phyloP scores from a whole-genome alignment of 305 asterid genomes.

The Fraxinus paxiana region DNA sequence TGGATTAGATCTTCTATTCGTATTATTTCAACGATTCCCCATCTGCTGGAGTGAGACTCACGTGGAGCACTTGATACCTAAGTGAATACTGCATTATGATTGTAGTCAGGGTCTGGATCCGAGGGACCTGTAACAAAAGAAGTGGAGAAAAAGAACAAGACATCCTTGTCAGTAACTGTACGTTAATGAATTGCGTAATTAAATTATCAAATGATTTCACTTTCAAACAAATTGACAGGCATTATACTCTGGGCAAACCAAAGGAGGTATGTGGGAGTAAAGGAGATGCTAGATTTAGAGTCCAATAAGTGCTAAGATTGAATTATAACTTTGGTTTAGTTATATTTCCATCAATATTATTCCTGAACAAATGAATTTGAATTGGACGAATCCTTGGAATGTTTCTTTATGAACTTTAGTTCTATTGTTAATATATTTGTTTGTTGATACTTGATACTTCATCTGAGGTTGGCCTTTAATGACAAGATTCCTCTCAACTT shows the following conservation, averaged over 20 bases:
- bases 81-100: background rate
- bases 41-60: background rate
- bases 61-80: background rate
- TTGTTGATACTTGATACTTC: background rate
- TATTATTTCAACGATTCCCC: background rate
- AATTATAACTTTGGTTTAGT: background rate
- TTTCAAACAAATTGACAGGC: background rate
- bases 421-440: background rate
- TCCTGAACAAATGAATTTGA: background rate
- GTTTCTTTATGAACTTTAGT: background rate
- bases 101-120: background rate
- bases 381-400: background rate
- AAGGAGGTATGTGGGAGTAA: background rate
- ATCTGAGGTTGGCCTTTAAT: background rate
- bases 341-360: background rate
- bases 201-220: background rate
- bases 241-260: background rate
- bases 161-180: background rate
- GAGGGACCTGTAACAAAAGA: background rate
- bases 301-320: background rate
- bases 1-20: background rate
- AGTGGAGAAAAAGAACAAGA: background rate
- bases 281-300: background rate
- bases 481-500: conserved; percentile 1
- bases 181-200: background rate